Evolutionary conservation across 208 protist genomes (phyloP), one percentile per base, ranked within the genome.

Genomic region (Trypanosoma vivax): DNA sequence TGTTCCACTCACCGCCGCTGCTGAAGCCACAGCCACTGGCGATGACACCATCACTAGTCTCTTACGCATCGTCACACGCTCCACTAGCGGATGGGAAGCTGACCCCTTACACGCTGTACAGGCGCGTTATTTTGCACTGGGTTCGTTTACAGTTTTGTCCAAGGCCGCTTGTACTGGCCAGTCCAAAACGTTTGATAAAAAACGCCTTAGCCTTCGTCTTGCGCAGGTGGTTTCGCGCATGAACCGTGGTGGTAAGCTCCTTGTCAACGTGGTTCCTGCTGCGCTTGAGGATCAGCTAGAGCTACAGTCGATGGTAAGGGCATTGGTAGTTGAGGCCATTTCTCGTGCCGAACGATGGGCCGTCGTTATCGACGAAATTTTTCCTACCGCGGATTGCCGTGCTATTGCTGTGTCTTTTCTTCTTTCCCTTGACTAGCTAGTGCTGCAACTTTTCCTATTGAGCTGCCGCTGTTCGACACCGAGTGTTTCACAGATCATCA

Each of bases 221-320:
- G 23, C 40, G 16, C 41, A 64, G 29, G 58, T 50, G 16, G 41
- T 64, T 33, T 49, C 39, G 13, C 49, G 50, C 3, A 16, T n/a
- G 25, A 60, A 64, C 7, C 66, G 82, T 11, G 83, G 77, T 65
- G 77, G 82, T 37, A 73, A 68, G 39, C 65, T 90, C 28, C 81
- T 65, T 18, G 82, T 83, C 28, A 77, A 90, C 54, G 68, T 90
- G 45, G 63, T 86, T 45, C 82, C 82, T 0, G 62, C 77, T 2
- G 74, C 76, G 59, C 56, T 21, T 55, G 65, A 55, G 82, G 71
- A 38, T 74, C 68, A 48, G 74, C 75, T 34, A 65, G 80, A 16
- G 76, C 77, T 9, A 61, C 86, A 18, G 56, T 83, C 41, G n/a
- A n/a, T n/a, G n/a, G n/a, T n/a, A n/a, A n/a, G n/a, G 67, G 52